phyloP scores from a whole-genome alignment of 2,329 filamentous ascomycete genomes.

The Tympanopsis confertula region DNA sequence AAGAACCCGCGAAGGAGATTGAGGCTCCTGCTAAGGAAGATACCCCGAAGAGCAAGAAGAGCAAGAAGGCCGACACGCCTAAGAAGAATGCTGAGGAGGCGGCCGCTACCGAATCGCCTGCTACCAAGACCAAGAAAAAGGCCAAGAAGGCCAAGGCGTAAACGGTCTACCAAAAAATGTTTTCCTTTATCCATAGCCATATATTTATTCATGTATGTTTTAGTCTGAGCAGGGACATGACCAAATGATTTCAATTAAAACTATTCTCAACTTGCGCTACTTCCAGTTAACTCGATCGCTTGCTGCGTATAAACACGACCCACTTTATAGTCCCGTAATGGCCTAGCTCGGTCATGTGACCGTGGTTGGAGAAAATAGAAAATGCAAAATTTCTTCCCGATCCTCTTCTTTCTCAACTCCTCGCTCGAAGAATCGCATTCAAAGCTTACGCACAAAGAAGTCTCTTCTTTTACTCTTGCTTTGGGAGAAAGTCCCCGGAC shows the following conservation, averaged over 20 bases:
- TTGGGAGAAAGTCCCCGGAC: constrained; percentile 99
- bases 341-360: too few relatives aligned
- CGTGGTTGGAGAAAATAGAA: constrained; percentile 12
- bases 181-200: too few relatives aligned
- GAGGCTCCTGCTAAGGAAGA: constrained; percentile 12
- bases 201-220: too few relatives aligned
- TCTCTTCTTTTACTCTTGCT: constrained; percentile 44
- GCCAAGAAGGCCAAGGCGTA: constrained; percentile 6
- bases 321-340: too few relatives aligned
- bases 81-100: background rate
- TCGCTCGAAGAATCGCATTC: constrained; percentile 99
- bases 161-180: background rate
- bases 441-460: constrained; percentile 86
- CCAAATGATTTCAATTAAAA: too few relatives aligned
- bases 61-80: constrained; percentile 3
- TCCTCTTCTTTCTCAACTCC: constrained; percentile 33
- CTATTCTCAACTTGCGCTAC: too few relatives aligned
- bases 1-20: constrained; percentile 3
- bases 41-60: constrained; percentile 6
- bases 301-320: too few relatives aligned
- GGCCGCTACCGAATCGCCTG: background rate
- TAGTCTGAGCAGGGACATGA: too few relatives aligned
- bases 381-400: constrained; percentile 5
- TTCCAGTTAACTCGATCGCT: too few relatives aligned
- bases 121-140: constrained; percentile 4